These are phyloP conservation scores for Scedosporium minutisporum DNA, from an alignment of 2,329 filamentous ascomycete species.

Conservation along the genomic window DNA sequence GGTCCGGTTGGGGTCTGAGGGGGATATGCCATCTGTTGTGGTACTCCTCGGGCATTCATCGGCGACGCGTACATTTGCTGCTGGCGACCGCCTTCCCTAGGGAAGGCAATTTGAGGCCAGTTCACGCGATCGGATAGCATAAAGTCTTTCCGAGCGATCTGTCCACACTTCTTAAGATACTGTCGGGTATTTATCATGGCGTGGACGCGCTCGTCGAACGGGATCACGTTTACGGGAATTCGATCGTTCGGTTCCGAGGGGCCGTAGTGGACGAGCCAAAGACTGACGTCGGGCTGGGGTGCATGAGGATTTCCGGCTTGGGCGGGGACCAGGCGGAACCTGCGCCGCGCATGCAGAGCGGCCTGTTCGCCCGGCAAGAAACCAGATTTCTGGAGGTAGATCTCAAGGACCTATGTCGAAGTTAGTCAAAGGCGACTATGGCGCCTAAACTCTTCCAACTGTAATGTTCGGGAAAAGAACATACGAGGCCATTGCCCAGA, in stretches of 20 bases:
- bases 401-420: constrained; percentile 64
- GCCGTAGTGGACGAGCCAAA: constrained; percentile 90
- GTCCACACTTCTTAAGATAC: constrained; percentile 64
- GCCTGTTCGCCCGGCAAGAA: constrained; percentile 67
- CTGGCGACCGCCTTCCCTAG: constrained; percentile 35
- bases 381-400: constrained; percentile 73
- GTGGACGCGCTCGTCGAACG: constrained; percentile 51
- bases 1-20: constrained; percentile 39
- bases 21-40: constrained; percentile 55
- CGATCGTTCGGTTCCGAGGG: constrained; percentile 65
- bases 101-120: constrained; percentile 78
- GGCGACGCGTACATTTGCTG: constrained; percentile 41
- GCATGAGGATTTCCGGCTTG: constrained; percentile 61
- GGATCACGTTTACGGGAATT: constrained; percentile 59
- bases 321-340: constrained; percentile 73
- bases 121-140: constrained; percentile 83
- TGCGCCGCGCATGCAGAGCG: constrained; percentile 68
- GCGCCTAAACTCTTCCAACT: background rate
- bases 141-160: constrained; percentile 83
- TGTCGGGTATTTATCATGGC: constrained; percentile 49
- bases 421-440: background rate
- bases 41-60: constrained; percentile 36
- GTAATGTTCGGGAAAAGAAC: constrained; percentile 14
- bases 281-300: constrained; percentile 63
- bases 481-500: constrained; percentile 49